Evolutionary conservation across 1,284 basidiomycete species (phyloP).

Genomic region (Pseudozyma sp.): DNA sequence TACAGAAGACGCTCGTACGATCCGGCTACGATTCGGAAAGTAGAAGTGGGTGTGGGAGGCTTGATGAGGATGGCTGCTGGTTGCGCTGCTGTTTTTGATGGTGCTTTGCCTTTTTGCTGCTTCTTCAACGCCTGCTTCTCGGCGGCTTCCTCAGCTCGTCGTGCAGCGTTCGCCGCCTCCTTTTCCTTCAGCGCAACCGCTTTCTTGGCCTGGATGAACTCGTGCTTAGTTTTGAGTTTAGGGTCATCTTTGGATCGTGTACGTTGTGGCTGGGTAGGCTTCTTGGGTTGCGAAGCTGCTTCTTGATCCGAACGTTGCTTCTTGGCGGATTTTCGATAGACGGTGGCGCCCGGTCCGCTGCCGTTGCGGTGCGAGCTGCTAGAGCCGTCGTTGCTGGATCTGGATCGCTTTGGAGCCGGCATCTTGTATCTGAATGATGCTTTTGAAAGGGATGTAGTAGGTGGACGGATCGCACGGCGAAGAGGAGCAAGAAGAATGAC

Average conservation of each 20-base stretch:
- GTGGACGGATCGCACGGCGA: background rate
- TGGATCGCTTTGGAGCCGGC: constrained; percentile 32
- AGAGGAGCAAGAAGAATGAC: background rate
- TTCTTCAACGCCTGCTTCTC: constrained; percentile 32
- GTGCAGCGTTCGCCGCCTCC: constrained; percentile 22
- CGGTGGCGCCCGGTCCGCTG: constrained; percentile 36
- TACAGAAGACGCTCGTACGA: constrained; percentile 96
- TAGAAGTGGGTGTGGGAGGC: constrained; percentile 33
- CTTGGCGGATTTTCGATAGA: constrained; percentile 54
- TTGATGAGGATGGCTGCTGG: constrained; percentile 38
- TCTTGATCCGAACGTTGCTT: constrained; percentile 47
- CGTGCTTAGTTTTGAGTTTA: constrained; percentile 58
- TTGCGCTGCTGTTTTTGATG: constrained; percentile 7
- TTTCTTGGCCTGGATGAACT: constrained; percentile 57
- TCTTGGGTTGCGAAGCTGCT: constrained; percentile 28
- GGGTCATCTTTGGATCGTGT: constrained; percentile 48
- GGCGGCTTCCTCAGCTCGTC: constrained; percentile 26
- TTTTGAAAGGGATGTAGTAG: background rate
- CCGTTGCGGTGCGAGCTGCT: constrained; percentile 9
- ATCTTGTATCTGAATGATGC: constrained; percentile 1
- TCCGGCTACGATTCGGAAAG: constrained; percentile 86
- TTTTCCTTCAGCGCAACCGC: constrained; percentile 43
- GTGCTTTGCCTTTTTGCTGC: constrained; percentile 33
- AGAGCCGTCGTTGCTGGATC: constrained; percentile 10
- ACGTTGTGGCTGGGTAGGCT: constrained; percentile 29